Evolutionary conservation across 2,329 filamentous ascomycete genomes (phyloP).

Genomic region (Calonectria hongkongensis): DNA sequence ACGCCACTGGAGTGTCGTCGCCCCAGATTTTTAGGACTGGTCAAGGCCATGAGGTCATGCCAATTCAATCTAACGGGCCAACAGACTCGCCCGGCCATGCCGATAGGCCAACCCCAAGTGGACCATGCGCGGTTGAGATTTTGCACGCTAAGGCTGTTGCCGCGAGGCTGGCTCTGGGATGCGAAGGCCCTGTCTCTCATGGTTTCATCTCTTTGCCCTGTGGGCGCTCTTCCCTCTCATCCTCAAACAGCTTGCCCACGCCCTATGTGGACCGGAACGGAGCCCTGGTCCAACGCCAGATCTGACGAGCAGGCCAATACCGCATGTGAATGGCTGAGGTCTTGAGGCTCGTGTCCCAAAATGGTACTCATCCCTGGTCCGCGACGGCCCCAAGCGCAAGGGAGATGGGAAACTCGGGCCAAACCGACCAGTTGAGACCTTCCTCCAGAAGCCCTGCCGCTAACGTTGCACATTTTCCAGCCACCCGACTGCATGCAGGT

Average conservation of each 20-base stretch:
- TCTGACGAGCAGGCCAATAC: slow-evolving; percentile 48
- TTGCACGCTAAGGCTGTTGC: slow-evolving; percentile 24
- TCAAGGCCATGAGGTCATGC: slow-evolving; percentile 52
- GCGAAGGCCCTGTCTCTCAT: background rate
- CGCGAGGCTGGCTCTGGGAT: slow-evolving; percentile 15
- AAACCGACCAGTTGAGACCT: slow-evolving; percentile 38
- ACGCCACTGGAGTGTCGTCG: slow-evolving; percentile 37
- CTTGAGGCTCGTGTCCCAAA: slow-evolving; percentile 59
- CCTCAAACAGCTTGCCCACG: slow-evolving; percentile 36
- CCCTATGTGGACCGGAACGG: slow-evolving; percentile 34
- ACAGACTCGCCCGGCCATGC: slow-evolving; percentile 38
- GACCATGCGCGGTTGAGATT: slow-evolving; percentile 19
- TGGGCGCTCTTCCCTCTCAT: slow-evolving; percentile 6
- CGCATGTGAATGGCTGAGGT: slow-evolving; percentile 52
- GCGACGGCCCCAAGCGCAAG: slow-evolving; percentile 33
- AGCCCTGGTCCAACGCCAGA: slow-evolving; percentile 47
- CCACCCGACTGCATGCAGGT: slow-evolving; percentile 12
- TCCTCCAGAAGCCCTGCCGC: slow-evolving; percentile 30
- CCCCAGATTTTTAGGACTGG: slow-evolving; percentile 51
- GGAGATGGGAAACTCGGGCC: slow-evolving; percentile 36
- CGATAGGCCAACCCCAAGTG: slow-evolving; percentile 37
- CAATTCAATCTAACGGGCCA: slow-evolving; percentile 31
- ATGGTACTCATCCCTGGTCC: slow-evolving; percentile 51
- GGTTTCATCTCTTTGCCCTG: slow-evolving; percentile 23
- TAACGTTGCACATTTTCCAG: slow-evolving; percentile 38